Base-by-base conservation (phyloP, 768 basidiomycete genomes). In the Pleurotus cornucopiae region DNA sequence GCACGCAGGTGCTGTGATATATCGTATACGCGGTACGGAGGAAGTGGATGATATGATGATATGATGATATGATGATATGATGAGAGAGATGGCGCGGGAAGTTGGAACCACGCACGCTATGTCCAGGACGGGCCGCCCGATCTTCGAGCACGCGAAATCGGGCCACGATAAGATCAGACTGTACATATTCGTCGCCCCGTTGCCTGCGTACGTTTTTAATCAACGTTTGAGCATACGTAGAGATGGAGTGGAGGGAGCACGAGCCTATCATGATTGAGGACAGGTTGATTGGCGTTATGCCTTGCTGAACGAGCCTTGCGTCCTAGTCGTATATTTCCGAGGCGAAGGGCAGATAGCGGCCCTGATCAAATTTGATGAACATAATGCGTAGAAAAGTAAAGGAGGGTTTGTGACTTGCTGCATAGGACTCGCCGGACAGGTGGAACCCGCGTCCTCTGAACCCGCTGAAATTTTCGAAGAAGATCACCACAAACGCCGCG, bases 311-410 rank as follows among this genome's bases (percentile, higher is more conserved):
- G 9, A 88, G 73, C 30, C 73, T 66, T 47, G 68, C 61, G 66
- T 93, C 92, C 61, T 86, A n/a, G n/a, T n/a, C 91, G 47, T 85
- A 80, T 12, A 93, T 83, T 38, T 85, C 85, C 13, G 87, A 78
- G 0, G 89, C 91, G 59, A 92, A 93, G 1, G 86, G 88, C 1
- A 89, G 72, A 62, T 89, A 88, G 11, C 84, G 80, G 3, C 86
- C 86, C 86, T 86, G 5, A 13, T 14, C 54, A 23, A 23, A 26
- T 11, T 16, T 21, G 47, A 26, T 11, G 12, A 61, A 34, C 34
- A 34, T 56, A 6, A 49, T 14, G 45, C 21, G 21, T 23, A 23
- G 21, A n/a, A n/a, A n/a, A n/a, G n/a, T 41, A 4, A 26, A 45
- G 16, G 54, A 16, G 6, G 9, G 9, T 26, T 25, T 41, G 26